phyloP scores from a whole-genome alignment of 2,329 filamentous ascomycete species.

The Pezicula rhizophila region DNA sequence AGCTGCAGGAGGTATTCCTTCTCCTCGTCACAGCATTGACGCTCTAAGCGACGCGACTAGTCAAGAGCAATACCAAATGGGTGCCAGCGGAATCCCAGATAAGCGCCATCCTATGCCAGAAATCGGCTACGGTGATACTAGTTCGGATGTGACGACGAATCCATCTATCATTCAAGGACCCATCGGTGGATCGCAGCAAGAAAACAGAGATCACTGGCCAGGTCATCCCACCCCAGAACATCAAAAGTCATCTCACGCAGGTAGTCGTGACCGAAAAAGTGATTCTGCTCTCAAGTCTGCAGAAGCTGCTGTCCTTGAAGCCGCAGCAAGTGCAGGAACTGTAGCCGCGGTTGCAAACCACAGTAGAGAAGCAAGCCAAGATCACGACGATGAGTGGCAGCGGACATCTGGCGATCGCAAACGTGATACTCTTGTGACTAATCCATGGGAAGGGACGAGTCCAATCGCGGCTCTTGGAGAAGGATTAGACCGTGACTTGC shows the following conservation, averaged over 20 bases:
- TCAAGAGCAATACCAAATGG: slow-evolving; percentile 48
- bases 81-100: slow-evolving; percentile 64
- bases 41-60: slow-evolving; percentile 39
- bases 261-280: slow-evolving; percentile 8
- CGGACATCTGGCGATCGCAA: slow-evolving; percentile 57
- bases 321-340: slow-evolving; percentile 48
- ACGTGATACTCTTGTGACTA: slow-evolving; percentile 60
- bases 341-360: slow-evolving; percentile 46
- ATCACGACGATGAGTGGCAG: slow-evolving; percentile 59
- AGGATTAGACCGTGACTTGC: slow-evolving; percentile 37
- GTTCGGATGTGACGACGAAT: slow-evolving; percentile 71
- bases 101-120: slow-evolving; percentile 69
- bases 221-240: slow-evolving; percentile 47
- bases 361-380: slow-evolving; percentile 48
- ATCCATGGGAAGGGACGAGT: slow-evolving; percentile 60
- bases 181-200: slow-evolving; percentile 38
- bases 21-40: slow-evolving; percentile 54
- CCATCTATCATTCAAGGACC: slow-evolving; percentile 77
- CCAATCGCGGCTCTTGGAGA: slow-evolving; percentile 43
- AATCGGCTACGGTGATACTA: slow-evolving; percentile 58
- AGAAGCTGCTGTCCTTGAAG: slow-evolving; percentile 34
- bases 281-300: slow-evolving; percentile 23
- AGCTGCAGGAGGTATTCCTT: slow-evolving; percentile 46
- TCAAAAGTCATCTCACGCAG: slow-evolving; percentile 8
- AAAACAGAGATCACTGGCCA: slow-evolving; percentile 42